Evolutionary conservation across 495 filamentous ascomycete species (phyloP).

Genomic region (Penicillium bialowiezense): DNA sequence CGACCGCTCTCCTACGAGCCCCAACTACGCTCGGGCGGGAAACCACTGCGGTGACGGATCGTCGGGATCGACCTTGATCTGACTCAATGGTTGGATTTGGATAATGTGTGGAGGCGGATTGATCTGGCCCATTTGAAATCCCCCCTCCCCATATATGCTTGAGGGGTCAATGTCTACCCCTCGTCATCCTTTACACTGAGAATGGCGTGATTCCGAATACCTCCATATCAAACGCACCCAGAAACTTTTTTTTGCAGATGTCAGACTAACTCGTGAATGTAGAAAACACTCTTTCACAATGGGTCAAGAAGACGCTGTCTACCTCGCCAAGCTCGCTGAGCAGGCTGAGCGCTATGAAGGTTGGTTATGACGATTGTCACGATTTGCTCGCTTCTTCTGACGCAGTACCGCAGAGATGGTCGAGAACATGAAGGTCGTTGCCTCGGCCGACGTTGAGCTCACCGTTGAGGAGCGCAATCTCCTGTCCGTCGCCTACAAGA

Average conservation of each 20-base stretch:
- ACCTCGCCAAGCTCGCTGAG: constrained; percentile 99
- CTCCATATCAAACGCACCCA: constrained; percentile 9
- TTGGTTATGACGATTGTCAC: constrained; percentile 45
- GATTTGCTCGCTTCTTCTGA: constrained; percentile 16
- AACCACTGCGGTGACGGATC: constrained; percentile 12
- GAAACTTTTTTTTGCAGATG: background rate
- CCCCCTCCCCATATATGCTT: background rate
- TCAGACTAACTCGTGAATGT: constrained; percentile 13
- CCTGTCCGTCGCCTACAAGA: constrained; percentile 99
- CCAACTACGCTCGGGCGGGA: constrained; percentile 10
- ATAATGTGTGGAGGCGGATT: background rate
- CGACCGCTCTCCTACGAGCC: constrained; percentile 24
- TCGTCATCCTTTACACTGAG: constrained; percentile 26
- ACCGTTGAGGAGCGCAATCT: constrained; percentile 99
- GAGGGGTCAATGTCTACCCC: constrained; percentile 18
- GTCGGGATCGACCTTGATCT: constrained; percentile 9
- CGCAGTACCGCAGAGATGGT: constrained; percentile 79
- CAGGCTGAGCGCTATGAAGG: constrained; percentile 99
- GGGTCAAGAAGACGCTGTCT: constrained; percentile 99
- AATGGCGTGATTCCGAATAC: constrained; percentile 24
- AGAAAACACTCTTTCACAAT: constrained; percentile 59
- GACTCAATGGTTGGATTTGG: background rate
- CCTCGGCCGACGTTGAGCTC: constrained; percentile 91
- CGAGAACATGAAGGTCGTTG: constrained; percentile 99
- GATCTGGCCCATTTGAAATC: background rate